Percentiles rank a stretch among this genome's conserved stretches.
phyloP scores from a whole-genome alignment of 306 rosid species.

The Urtica urens region DNA sequence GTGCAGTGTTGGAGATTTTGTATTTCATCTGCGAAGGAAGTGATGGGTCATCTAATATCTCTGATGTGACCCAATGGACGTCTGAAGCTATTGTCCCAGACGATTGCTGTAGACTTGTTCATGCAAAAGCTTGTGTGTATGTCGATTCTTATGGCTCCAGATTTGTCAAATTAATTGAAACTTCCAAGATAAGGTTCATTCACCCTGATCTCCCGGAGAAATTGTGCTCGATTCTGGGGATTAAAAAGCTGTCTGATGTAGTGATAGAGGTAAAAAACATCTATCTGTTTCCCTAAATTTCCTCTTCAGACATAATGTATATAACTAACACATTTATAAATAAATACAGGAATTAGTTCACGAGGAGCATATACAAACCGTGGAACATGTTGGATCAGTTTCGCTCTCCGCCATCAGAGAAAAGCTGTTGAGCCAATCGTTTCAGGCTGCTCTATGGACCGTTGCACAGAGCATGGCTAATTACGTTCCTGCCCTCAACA shows the following conservation, averaged over 20 bases:
- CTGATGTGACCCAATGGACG: conserved; percentile 34
- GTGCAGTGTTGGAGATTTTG: conserved; percentile 88
- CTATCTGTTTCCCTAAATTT: conserved; percentile 8
- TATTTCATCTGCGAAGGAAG: conserved; percentile 64
- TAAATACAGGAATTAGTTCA: conserved; percentile 63
- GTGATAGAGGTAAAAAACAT: conserved; percentile 67
- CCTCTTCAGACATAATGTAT: background rate
- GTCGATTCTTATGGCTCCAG: conserved; percentile 83
- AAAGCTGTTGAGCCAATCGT: conserved; percentile 60
- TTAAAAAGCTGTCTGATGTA: conserved; percentile 66
- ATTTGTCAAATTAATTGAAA: conserved; percentile 65
- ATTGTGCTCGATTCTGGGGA: conserved; percentile 55
- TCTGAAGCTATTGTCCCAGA: conserved; percentile 84
- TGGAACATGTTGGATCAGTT: conserved; percentile 50
- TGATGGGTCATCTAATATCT: conserved; percentile 30
- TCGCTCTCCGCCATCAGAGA: conserved; percentile 46
- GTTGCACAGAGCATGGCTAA: conserved; percentile 60
- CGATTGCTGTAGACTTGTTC: conserved; percentile 91
- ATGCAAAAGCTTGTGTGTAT: conserved; percentile 67
- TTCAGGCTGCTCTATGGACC: conserved; percentile 76
- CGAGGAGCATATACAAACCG: conserved; percentile 38
- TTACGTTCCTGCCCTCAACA: conserved; percentile 45
- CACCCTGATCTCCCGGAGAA: conserved; percentile 87
- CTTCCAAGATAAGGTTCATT: conserved; percentile 74
- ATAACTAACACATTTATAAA: background rate